A percentile compares a stretch with the other conserved stretches of the same genome.
Conservation (phyloP, 495 filamentous ascomycete species). For the Penicillium coffeae region DNA sequence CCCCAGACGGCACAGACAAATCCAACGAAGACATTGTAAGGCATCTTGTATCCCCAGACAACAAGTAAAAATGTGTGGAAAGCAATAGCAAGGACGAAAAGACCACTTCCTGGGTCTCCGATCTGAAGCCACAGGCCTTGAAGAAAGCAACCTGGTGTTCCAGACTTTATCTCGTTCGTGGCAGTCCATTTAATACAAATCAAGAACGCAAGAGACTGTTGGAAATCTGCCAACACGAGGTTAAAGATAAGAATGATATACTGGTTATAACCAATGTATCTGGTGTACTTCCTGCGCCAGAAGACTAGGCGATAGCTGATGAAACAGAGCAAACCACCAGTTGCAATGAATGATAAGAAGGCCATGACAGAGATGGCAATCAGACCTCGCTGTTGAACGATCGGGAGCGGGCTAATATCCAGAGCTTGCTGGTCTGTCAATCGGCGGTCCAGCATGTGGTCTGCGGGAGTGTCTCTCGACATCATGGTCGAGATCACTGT, state of each 20-base stretch:
- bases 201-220: conserved; percentile 64
- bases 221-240: conserved; percentile 68
- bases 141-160: conserved; percentile 56
- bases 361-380: conserved; percentile 55
- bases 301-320: conserved; percentile 55
- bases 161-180: conserved; percentile 52
- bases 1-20: conserved; percentile 53
- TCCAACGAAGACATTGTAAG: conserved; percentile 49
- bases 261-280: conserved; percentile 60
- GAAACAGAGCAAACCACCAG: conserved; percentile 47
- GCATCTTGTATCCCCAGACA: conserved; percentile 54
- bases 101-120: conserved; percentile 65
- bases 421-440: conserved; percentile 8
- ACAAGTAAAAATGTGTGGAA: conserved; percentile 66
- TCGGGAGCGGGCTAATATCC: conserved; percentile 47
- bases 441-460: conserved; percentile 20
- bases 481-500: conserved; percentile 21
- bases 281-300: conserved; percentile 48
- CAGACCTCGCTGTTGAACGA: conserved; percentile 46
- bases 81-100: conserved; percentile 68
- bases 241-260: conserved; percentile 72
- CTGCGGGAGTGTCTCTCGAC: conserved; percentile 7
- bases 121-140: conserved; percentile 70
- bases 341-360: conserved; percentile 57
- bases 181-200: conserved; percentile 60